Base-by-base conservation (phyloP, 768 basidiomycete species). In the Punctularia strigosozonata region DNA sequence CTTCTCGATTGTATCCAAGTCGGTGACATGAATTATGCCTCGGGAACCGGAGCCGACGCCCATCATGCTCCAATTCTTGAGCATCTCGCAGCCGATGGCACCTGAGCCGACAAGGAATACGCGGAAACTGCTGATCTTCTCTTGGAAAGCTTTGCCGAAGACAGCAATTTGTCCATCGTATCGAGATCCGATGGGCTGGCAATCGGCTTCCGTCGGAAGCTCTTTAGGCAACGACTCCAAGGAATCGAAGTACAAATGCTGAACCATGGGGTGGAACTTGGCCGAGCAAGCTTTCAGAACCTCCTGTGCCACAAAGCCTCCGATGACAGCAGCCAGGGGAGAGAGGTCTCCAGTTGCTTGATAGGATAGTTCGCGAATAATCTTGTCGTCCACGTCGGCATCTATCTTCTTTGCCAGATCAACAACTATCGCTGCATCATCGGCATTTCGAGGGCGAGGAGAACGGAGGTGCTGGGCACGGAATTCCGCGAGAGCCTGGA, bases 61-160 rank as follows among this genome's bases (percentile, higher is more conserved):
- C 72, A 98, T 94, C 89, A 98, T 86, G 47, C 87, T 85, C 95
- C 95, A 99, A 61, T 98, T 99, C 70, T 99, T 99, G 51, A 99
- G 64, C 95, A 98, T 98, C 64, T 99, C 95, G 55, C 95, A 99
- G 15, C 95, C 95, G 56, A 99, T 98, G 25, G 95, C 95, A 32
- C 95, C 95, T n/a, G 94, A 80, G 6, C 95, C 95, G 40, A 99
- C 95, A 32, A 99, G 72, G 74, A 99, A 99, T 52, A 98, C 87
- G 20, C 85, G 75, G 55, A 89, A 77, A 54, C 84, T 82, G 30
- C 76, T 73, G 44, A 99, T 80, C 66, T 87, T 95, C 28, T 82
- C 71, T 48, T 99, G 95, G 77, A 98, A 98, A 2, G 62, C 53
- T 58, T 78, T 85, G 5, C 95, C 95, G 52, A 99, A 97, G 7